Evolutionary conservation across 805 yeast genomes (phyloP), one percentile per base, ranked within the genome.

Genomic region (Saccharomycopsis capsularis): DNA sequence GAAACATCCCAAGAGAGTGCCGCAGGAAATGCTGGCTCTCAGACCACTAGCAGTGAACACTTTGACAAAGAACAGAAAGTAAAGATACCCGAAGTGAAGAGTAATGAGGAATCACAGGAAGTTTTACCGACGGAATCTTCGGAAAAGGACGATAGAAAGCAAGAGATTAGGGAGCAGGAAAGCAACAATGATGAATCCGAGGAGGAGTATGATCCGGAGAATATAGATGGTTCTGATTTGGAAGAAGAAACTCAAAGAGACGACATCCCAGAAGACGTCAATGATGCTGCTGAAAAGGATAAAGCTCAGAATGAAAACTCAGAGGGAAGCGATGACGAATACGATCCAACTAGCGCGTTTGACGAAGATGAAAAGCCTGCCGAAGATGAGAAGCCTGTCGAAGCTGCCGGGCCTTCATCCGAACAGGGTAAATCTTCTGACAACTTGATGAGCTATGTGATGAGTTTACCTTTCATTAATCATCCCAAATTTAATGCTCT

Each of bases 401-500:
- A 13, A 9, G 46, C 46, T 40, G 18, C 45, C 18, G 30, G 36
- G 23, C 19, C 46, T n/a, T 46, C 24, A 34, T 18, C 42, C 36
- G 34, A 43, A 27, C 21, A 36, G 35, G 38, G 24, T 22, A 27
- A 42, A n/a, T 19, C 40, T 11, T 35, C 27, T 24, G 52, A 56
- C n/a, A 43, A 51, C 21, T 4, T 66, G 59, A 54, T 68, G 68
- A 7, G 60, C 59, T 11, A 60, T 59, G 47, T 51, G 35, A 40
- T 68, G 30, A 51, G 56, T 3, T 55, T 63, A 29, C 59, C 63
- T 1, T 53, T 63, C 7, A 56, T 68, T 35, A 57, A 60, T 39
- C 71, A 70, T 53, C 64, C 68, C 1, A 46, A 57, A 1, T 73
- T 72, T 52, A 58, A 63, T 35, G 55, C 50, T 9, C 52, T 68